Conservation (phyloP, 2,329 filamentous ascomycete genomes). For the Colletotrichum phormii region DNA sequence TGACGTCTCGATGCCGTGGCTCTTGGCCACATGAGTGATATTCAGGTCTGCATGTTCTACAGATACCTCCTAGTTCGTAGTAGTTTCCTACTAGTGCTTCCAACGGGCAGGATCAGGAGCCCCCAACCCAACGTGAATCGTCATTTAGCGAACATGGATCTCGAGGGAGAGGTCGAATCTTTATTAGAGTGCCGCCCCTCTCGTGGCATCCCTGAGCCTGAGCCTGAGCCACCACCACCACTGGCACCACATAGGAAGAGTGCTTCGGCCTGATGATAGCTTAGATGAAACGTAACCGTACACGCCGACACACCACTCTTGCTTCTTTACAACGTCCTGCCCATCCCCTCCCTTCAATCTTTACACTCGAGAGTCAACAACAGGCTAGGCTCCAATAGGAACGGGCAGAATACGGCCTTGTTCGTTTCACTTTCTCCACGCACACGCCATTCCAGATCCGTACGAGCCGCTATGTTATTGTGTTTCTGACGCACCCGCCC, state of each 20-base stretch:
- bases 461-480: constrained; percentile 1
- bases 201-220: neutral
- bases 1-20: constrained; percentile 2
- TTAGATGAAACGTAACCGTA: constrained; percentile 16
- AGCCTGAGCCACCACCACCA: neutral
- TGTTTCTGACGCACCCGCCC: constrained; percentile 29
- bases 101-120: neutral
- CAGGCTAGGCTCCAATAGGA: constrained; percentile 12
- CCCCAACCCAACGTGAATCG: neutral
- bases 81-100: neutral
- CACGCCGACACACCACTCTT: neutral
- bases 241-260: neutral
- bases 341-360: neutral
- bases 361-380: neutral
- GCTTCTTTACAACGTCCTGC: neutral
- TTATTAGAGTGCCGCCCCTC: neutral
- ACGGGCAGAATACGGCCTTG: neutral
- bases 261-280: constrained; percentile 1
- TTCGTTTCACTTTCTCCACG: constrained; percentile 25
- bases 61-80: neutral
- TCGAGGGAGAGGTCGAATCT: neutral
- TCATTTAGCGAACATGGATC: neutral
- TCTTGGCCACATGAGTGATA: neutral
- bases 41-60: neutral
- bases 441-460: constrained; percentile 13